phyloP scores from a whole-genome alignment of 2,329 filamentous ascomycete genomes.

The Mariannaea elegans region DNA sequence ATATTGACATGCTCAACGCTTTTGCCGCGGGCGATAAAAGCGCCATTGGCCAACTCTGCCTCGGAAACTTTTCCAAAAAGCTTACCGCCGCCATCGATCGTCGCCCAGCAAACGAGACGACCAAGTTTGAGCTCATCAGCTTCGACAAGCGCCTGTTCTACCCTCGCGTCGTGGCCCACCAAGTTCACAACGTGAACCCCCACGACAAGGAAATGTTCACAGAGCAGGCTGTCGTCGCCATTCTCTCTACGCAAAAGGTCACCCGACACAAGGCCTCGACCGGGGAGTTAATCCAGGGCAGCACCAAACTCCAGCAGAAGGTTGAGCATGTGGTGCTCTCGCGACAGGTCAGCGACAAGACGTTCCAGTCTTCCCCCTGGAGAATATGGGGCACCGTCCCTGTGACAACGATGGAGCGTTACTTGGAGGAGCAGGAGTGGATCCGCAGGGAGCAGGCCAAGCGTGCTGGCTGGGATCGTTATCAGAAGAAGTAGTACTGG shows the following conservation, averaged over 20 bases:
- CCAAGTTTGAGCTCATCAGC: slow-evolving; percentile 63
- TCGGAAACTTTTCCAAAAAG: slow-evolving; percentile 58
- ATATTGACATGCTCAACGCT: slow-evolving; percentile 68
- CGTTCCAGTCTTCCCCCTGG: slow-evolving; percentile 64
- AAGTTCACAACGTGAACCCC: slow-evolving; percentile 57
- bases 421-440: slow-evolving; percentile 47
- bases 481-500: not conserved
- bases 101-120: slow-evolving; percentile 55
- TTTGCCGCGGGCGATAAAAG: slow-evolving; percentile 66
- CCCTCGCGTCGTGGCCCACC: slow-evolving; percentile 64
- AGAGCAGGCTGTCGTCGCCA: slow-evolving; percentile 67
- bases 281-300: slow-evolving; percentile 54
- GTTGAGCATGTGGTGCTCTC: slow-evolving; percentile 73
- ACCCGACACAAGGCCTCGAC: slow-evolving; percentile 50
- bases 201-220: slow-evolving; percentile 49
- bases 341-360: slow-evolving; percentile 53
- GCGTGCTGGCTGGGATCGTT: slow-evolving; percentile 44
- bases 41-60: slow-evolving; percentile 63
- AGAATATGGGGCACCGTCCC: slow-evolving; percentile 70
- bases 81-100: slow-evolving; percentile 63
- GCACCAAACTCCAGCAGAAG: slow-evolving; percentile 61
- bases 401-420: slow-evolving; percentile 59
- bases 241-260: slow-evolving; percentile 65
- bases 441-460: slow-evolving; percentile 46
- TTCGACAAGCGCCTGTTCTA: slow-evolving; percentile 54